These are phyloP conservation scores for Arthrobotrys megalospora DNA, from an alignment of 2,329 filamentous ascomycete species.

Conservation along the genomic window DNA sequence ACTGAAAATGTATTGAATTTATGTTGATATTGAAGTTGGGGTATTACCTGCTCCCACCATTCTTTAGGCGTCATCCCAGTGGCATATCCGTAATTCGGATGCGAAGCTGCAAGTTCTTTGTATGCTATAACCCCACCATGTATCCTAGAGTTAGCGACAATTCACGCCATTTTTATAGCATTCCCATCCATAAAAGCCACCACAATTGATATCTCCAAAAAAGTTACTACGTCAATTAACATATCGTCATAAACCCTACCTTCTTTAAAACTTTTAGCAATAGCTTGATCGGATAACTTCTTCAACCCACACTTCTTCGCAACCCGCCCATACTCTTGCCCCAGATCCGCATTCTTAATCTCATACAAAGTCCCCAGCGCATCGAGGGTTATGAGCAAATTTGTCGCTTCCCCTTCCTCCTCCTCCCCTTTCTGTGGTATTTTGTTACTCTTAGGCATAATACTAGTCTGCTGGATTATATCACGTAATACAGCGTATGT, in stretches of 20 bases:
- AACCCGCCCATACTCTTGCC: constrained; percentile 72
- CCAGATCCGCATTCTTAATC: constrained; percentile 70
- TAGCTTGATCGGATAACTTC: constrained; percentile 68
- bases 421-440: not conserved
- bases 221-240: not conserved
- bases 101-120: constrained; percentile 54
- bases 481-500: not conserved
- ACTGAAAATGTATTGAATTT: not conserved
- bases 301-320: constrained; percentile 71
- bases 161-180: not conserved
- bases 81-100: constrained; percentile 75
- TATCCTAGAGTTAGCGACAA: not conserved
- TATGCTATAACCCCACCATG: constrained; percentile 27
- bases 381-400: constrained; percentile 74
- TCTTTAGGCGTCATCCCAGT: constrained; percentile 71
- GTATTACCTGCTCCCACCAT: constrained; percentile 75
- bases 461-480: not conserved
- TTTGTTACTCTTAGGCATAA: not conserved
- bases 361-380: constrained; percentile 77
- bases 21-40: not conserved
- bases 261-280: constrained; percentile 67
- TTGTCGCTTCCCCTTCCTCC: constrained; percentile 2
- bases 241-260: constrained; percentile 64
- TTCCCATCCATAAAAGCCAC: not conserved
- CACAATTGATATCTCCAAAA: not conserved